Evolutionary conservation across 495 filamentous ascomycete genomes (phyloP).

Genomic region (Penicillium mononematosum): DNA sequence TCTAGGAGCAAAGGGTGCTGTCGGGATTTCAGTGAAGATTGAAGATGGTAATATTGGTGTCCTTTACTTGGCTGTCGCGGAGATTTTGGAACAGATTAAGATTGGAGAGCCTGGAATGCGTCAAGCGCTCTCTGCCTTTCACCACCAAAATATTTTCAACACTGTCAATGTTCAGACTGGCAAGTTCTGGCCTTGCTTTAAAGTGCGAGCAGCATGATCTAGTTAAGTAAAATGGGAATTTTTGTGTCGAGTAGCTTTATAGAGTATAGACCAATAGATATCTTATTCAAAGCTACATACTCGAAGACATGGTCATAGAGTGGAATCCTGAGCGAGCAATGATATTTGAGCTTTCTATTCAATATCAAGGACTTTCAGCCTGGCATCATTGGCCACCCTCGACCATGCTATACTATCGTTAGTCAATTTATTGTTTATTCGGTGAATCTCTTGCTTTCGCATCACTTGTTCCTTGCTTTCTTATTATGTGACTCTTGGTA

Average conservation of each 20-base stretch:
- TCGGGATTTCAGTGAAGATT: conserved; percentile 43
- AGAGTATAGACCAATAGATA: not conserved
- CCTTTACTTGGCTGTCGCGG: conserved; percentile 36
- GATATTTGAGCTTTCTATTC: too few relatives aligned
- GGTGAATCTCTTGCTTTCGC: not conserved
- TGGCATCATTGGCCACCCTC: not conserved
- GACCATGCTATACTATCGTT: not conserved
- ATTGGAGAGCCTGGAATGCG: conserved; percentile 29
- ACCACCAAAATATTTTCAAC: conserved; percentile 31
- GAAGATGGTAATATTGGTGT: conserved; percentile 40
- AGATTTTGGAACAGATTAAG: conserved; percentile 37
- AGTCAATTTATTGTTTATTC: not conserved
- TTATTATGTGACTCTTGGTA: not conserved
- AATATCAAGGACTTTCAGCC: too few relatives aligned
- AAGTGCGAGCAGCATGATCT: not conserved
- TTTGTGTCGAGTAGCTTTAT: too few relatives aligned
- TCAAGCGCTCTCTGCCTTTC: conserved; percentile 24
- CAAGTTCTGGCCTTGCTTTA: not conserved
- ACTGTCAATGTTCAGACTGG: conserved; percentile 27
- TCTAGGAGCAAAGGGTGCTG: conserved; percentile 29
- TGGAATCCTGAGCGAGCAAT: too few relatives aligned
- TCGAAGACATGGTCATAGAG: too few relatives aligned
- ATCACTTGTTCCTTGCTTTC: not conserved
- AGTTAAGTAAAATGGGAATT: not conserved
- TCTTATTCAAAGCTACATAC: not conserved